phyloP scores from a whole-genome alignment of 2,329 filamentous ascomycete genomes.

The Exophiala calicioides region DNA sequence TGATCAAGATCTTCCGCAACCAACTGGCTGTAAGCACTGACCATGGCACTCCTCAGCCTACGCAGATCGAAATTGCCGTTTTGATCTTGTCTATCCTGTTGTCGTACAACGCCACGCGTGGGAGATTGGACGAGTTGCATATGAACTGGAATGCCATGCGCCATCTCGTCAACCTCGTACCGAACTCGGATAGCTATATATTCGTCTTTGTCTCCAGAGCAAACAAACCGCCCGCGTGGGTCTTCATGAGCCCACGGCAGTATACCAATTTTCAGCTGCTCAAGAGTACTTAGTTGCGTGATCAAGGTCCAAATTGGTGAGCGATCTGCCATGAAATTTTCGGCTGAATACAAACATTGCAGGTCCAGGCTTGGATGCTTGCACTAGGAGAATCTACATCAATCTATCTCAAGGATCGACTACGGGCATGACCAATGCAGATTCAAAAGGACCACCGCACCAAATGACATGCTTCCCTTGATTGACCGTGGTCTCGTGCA shows the following conservation, averaged over 20 bases:
- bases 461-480: conserved; percentile 7
- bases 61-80: conserved; percentile 10
- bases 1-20: conserved; percentile 8
- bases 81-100: conserved; percentile 8
- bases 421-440: conserved; percentile 8
- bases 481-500: conserved; percentile 8
- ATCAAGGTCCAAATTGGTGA: no score
- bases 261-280: no score
- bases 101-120: conserved; percentile 6
- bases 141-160: conserved; percentile 11
- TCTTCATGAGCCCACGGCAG: no score
- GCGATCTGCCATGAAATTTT: no score
- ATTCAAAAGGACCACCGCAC: conserved; percentile 6
- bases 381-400: no score
- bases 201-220: no score
- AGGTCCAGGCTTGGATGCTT: no score
- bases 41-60: conserved; percentile 1
- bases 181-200: no score
- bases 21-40: conserved; percentile 5
- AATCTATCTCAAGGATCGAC: no score
- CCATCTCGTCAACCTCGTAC: conserved; percentile 9
- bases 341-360: no score
- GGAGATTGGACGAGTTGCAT: conserved; percentile 1
- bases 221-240: no score
- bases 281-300: no score